Conservation (phyloP, 306 rosid genomes). For the Casuarina equisetifolia region DNA sequence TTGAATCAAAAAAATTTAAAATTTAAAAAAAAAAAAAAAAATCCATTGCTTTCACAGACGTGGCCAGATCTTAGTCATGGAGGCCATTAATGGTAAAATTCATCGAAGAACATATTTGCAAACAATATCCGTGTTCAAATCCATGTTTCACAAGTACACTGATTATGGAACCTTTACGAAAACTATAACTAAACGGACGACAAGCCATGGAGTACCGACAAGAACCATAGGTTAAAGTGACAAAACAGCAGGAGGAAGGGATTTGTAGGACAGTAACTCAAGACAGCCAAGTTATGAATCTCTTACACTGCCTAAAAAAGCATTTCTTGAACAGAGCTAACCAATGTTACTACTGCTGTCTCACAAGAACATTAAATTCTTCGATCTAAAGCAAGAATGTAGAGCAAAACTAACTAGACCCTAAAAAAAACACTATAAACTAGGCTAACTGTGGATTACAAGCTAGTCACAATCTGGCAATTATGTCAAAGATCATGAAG, state of each 20-base stretch:
- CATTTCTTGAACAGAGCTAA: slow-evolving; percentile 37
- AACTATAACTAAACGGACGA: neutral
- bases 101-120: no score
- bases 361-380: slow-evolving; percentile 26
- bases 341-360: slow-evolving; percentile 36
- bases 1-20: no score
- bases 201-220: neutral
- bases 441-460: slow-evolving; percentile 42
- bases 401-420: slow-evolving; percentile 29
- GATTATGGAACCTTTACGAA: neutral
- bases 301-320: slow-evolving; percentile 13
- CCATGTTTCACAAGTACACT: neutral
- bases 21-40: no score
- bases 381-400: slow-evolving; percentile 38
- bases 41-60: no score
- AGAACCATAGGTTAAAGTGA: neutral
- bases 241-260: neutral
- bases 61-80: no score
- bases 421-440: slow-evolving; percentile 41
- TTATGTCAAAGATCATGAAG: slow-evolving; percentile 33
- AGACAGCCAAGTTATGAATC: neutral
- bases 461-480: slow-evolving; percentile 41
- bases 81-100: no score
- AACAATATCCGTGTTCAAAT: neutral
- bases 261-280: no score